Evolutionary conservation across 345 rosid genomes (phyloP), one percentile per base, ranked within the genome.

Genomic region (Salix arbutifolia): DNA sequence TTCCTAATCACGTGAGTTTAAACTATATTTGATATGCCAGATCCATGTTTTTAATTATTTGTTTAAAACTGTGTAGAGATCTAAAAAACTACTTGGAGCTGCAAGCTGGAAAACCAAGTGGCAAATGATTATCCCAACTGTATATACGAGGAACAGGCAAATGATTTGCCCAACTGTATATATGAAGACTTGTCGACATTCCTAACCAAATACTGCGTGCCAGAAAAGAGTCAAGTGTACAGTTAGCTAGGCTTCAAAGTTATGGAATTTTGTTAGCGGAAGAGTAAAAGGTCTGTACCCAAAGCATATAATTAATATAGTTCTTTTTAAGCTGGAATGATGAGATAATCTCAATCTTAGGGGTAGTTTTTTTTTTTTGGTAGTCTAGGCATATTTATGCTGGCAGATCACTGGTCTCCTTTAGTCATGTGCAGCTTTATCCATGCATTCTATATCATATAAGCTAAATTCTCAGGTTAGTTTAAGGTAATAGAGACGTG

Each of bases 141-240:
- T 40, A 68, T 44, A 69, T 40, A 16, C 60, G 30, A 68, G 37
- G 37, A 33, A 33, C 37, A 33, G 69, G 60, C 46, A 60, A 42
- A 53, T 62, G 58, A 64, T 17, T 25, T 46, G 8, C 61, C 44
- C 79, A 26, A 28, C 30, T 68, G 26, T 40, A 68, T 44, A 69
- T 40, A 16, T 69, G 30, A 68, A 16, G 67, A 35, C 42, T 74
- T 52, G 35, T 14, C 58, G 33, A 40, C 44, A 40, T 38, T 10
- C 37, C 67, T 58, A 69, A 69, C 38, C 44, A 30, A 76, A 23
- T 77, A 77, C 37, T 69, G 74, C 5, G 52, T 35, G 14, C 44
- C 79, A 58, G 60, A 37, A 58, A 50, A 65, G 74, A 76, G 31
- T 33, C 69, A 76, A 70, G 33, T 69, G 74, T 70, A 76, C 74